These are phyloP conservation scores for Cordia subcordata DNA, from an alignment of 257 asterid species.

Conservation along the genomic window DNA sequence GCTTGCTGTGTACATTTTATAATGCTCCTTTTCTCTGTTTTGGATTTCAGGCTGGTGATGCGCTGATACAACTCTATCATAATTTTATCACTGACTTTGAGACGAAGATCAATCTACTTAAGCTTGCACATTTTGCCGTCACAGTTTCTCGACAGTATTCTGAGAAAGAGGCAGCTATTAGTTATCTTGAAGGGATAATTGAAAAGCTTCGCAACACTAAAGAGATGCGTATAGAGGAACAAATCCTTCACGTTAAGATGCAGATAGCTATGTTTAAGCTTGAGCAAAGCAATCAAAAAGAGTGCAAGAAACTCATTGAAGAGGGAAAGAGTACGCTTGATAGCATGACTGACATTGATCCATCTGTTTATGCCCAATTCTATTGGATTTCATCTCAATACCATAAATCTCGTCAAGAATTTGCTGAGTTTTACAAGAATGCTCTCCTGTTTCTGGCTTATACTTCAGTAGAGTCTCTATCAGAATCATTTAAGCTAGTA, in stretches of 20 bases:
- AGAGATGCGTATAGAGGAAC: conserved; percentile 84
- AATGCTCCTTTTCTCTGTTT: conserved; percentile 6
- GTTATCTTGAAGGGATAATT: conserved; percentile 84
- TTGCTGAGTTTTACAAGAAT: conserved; percentile 91
- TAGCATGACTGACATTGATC: conserved; percentile 98
- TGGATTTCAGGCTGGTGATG: conserved; percentile 75
- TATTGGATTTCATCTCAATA: conserved; percentile 95
- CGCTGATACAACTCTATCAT: conserved; percentile 83
- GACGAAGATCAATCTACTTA: conserved; percentile 94
- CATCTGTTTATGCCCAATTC: conserved; percentile 86
- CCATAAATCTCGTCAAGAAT: conserved; percentile 75
- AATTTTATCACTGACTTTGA: conserved; percentile 91
- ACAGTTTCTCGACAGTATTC: conserved; percentile 75
- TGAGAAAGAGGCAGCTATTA: conserved; percentile 79
- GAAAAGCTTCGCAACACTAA: conserved; percentile 79
- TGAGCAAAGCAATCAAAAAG: conserved; percentile 83
- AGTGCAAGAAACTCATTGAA: conserved; percentile 77
- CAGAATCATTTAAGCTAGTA: conserved; percentile 92
- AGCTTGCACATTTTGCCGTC: conserved; percentile 96
- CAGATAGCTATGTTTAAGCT: conserved; percentile 78
- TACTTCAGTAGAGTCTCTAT: conserved; percentile 81
- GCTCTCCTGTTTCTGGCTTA: conserved; percentile 93
- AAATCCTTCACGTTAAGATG: conserved; percentile 79
- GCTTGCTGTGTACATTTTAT: conserved; percentile 5
- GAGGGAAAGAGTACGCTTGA: conserved; percentile 91